These are phyloP conservation scores for Wolfiporia cocos DNA, from an alignment of 1,284 basidiomycete genomes.

Conservation along the genomic window DNA sequence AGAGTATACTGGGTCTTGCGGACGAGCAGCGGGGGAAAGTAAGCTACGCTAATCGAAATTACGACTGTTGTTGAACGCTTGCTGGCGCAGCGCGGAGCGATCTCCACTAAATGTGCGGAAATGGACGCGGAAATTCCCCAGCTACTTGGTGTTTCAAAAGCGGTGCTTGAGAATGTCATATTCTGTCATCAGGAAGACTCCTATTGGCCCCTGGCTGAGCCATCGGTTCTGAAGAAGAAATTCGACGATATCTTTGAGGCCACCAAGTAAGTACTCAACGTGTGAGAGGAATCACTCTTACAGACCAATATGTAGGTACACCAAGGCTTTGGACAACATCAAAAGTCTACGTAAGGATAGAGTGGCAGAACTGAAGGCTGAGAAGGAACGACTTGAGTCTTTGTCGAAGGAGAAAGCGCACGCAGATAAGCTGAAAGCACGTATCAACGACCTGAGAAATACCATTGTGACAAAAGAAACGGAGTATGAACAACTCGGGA, in stretches of 20 bases:
- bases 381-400: conserved; percentile 82
- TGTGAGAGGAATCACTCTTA: conserved; percentile 3
- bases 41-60: conserved; percentile 14
- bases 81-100: conserved; percentile 63
- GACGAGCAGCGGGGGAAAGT: conserved; percentile 78
- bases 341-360: conserved; percentile 89
- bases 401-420: conserved; percentile 83
- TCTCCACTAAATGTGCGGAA: conserved; percentile 95
- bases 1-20: conserved; percentile 80
- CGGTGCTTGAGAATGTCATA: conserved; percentile 97
- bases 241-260: conserved; percentile 99
- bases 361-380: conserved; percentile 85
- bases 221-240: conserved; percentile 91
- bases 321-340: conserved; percentile 94
- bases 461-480: conserved; percentile 69
- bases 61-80: background rate
- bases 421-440: conserved; percentile 73
- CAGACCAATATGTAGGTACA: conserved; percentile 60
- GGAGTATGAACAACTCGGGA: conserved; percentile 68
- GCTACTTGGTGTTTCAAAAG: conserved; percentile 92
- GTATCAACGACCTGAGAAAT: conserved; percentile 61
- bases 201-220: conserved; percentile 96
- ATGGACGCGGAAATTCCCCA: conserved; percentile 94
- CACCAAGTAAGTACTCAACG: conserved; percentile 73
- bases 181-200: conserved; percentile 99